Evolutionary conservation across 1,139 yeast species (phyloP).

Genomic region (Zhuliangozyma parablackwelliae): DNA sequence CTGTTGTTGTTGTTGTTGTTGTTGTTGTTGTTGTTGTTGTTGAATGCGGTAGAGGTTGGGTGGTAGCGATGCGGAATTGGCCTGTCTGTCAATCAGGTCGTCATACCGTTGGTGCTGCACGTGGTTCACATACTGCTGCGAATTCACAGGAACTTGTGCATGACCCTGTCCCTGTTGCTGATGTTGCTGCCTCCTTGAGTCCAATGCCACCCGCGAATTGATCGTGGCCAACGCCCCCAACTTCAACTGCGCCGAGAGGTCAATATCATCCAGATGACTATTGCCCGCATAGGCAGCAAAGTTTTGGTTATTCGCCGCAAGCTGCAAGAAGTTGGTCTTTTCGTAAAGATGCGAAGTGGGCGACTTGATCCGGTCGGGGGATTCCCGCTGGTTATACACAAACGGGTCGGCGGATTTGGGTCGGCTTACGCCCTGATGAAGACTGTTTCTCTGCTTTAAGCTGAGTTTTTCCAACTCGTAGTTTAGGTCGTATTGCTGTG

Average conservation of each 20-base stretch:
- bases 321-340: constrained; percentile 42
- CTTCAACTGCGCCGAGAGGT: constrained; percentile 39
- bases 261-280: constrained; percentile 19
- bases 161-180: too few relatives aligned
- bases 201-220: constrained; percentile 56
- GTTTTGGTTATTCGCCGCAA: constrained; percentile 33
- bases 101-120: constrained; percentile 16
- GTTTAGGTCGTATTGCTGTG: constrained; percentile 17
- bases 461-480: constrained; percentile 29
- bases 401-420: constrained; percentile 45
- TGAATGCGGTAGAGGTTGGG: constrained; percentile 4
- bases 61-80: constrained; percentile 40
- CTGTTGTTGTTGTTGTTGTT: constrained; percentile 5
- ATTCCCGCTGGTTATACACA: constrained; percentile 7
- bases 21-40: constrained; percentile 8
- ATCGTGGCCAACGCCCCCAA: constrained; percentile 63
- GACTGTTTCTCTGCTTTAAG: constrained; percentile 14
- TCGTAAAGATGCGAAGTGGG: constrained; percentile 45
- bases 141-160: background rate
- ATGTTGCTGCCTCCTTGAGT: constrained; percentile 42
- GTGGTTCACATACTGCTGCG: background rate
- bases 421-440: constrained; percentile 27
- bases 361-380: constrained; percentile 33
- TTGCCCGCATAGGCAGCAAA: constrained; percentile 1
- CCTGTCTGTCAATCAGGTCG: constrained; percentile 33